Conservation (phyloP, 257 asterid genomes). For the Solanum pimpinellifolium region DNA sequence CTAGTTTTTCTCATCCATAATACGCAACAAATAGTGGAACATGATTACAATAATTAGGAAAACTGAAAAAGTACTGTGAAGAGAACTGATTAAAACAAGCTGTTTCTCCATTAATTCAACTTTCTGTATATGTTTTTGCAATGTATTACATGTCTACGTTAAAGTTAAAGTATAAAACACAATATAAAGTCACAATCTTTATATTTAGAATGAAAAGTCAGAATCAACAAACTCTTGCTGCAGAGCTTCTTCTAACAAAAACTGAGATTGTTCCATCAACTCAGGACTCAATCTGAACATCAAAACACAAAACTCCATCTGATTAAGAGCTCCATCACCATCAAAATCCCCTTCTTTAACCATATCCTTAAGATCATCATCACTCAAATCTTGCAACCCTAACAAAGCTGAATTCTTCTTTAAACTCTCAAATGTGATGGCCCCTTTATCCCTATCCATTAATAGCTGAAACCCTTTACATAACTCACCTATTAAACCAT, state of each 20-base stretch:
- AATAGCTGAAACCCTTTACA: conserved; percentile 43
- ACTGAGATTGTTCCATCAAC: conserved; percentile 37
- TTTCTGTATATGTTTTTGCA: not conserved
- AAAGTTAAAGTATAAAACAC: not conserved
- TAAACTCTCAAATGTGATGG: conserved; percentile 40
- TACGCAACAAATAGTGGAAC: no score
- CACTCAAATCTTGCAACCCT: conserved; percentile 37
- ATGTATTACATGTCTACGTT: not conserved
- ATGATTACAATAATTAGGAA: not conserved
- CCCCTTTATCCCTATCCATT: conserved; percentile 32
- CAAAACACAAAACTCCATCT: conserved; percentile 55
- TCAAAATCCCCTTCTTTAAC: conserved; percentile 49
- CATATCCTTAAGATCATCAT: conserved; percentile 34
- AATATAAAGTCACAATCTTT: not conserved
- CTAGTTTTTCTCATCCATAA: not conserved
- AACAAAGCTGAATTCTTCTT: conserved; percentile 33
- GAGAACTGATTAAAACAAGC: not conserved
- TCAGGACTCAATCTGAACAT: conserved; percentile 61
- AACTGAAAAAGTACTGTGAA: not conserved
- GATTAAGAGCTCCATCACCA: conserved; percentile 49
- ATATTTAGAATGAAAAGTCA: conserved; percentile 19
- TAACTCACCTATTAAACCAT: conserved; percentile 37
- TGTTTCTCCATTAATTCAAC: not conserved
- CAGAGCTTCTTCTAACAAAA: conserved; percentile 36
- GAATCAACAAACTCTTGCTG: conserved; percentile 7